Evolutionary conservation across 2,329 filamentous ascomycete species (phyloP).

Genomic region (Aureobasidium namibiae): DNA sequence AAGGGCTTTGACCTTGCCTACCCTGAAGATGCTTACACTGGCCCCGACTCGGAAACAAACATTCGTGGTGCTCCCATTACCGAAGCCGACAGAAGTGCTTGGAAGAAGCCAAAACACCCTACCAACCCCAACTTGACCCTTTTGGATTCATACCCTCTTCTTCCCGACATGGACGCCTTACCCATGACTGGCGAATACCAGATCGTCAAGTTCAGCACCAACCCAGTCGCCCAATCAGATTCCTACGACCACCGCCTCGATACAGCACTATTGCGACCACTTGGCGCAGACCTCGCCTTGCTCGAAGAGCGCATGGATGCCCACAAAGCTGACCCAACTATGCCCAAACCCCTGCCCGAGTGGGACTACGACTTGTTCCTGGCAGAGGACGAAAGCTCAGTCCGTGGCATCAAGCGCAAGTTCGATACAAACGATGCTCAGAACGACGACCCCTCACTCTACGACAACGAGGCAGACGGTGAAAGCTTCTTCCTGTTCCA

Average conservation of each 20-base stretch:
- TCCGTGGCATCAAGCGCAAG: conserved; percentile 47
- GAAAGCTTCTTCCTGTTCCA: conserved; percentile 45
- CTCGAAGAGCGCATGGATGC: conserved; percentile 41
- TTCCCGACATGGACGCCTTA: conserved; percentile 54
- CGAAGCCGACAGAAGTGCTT: conserved; percentile 49
- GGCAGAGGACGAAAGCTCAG: conserved; percentile 40
- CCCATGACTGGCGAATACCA: conserved; percentile 52
- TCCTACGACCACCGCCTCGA: conserved; percentile 53
- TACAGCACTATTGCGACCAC: conserved; percentile 48
- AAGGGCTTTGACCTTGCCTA: conserved; percentile 60
- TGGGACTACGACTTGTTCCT: conserved; percentile 55
- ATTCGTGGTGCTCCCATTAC: conserved; percentile 47
- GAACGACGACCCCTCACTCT: conserved; percentile 44
- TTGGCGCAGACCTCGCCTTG: conserved; percentile 34
- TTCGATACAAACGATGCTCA: conserved; percentile 46
- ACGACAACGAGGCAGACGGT: conserved; percentile 34
- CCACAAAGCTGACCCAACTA: conserved; percentile 41
- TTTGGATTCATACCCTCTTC: conserved; percentile 51
- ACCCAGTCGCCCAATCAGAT: conserved; percentile 43
- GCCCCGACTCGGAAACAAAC: conserved; percentile 51
- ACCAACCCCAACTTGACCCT: conserved; percentile 49
- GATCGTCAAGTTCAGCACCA: conserved; percentile 53
- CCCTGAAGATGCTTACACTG: conserved; percentile 56
- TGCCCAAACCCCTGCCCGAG: conserved; percentile 44
- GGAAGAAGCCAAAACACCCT: conserved; percentile 53